A percentile compares a stretch with the other conserved stretches of the same genome.
These are phyloP conservation scores for Penicillium capsulatum DNA, from an alignment of 2,329 filamentous ascomycete genomes.

Conservation along the genomic window DNA sequence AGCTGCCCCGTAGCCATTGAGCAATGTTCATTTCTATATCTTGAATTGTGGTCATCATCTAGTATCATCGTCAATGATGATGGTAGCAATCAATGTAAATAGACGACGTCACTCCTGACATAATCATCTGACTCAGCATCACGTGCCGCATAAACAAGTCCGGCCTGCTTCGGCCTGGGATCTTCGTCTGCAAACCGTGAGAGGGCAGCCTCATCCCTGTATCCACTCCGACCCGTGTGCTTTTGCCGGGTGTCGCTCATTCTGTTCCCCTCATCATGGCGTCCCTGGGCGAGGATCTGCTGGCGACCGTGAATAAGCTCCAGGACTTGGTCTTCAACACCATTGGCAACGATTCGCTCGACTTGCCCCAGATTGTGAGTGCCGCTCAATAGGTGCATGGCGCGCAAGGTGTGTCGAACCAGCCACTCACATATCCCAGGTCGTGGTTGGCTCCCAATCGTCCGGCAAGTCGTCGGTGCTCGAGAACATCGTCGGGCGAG, in stretches of 20 bases:
- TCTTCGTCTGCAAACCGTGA: constrained; percentile 12
- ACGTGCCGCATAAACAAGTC: constrained; percentile 23
- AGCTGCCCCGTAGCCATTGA: too few relatives aligned
- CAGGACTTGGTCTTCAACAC: constrained; percentile 99
- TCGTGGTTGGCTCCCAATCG: constrained; percentile 96
- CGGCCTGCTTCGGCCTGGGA: too few relatives aligned
- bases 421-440: constrained; percentile 51
- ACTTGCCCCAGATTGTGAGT: constrained; percentile 94
- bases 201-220: constrained; percentile 10
- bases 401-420: constrained; percentile 5
- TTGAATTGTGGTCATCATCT: too few relatives aligned
- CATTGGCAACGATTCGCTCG: constrained; percentile 96
- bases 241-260: constrained; percentile 2
- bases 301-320: constrained; percentile 94
- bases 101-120: constrained; percentile 16
- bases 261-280: constrained; percentile 60
- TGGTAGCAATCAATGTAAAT: too few relatives aligned
- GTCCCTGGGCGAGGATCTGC: constrained; percentile 89
- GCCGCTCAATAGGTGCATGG: constrained; percentile 2
- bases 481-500: constrained; percentile 96
- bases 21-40: too few relatives aligned
- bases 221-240: neutral
- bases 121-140: constrained; percentile 13
- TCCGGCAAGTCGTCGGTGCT: constrained; percentile 97
- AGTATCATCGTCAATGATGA: too few relatives aligned